Evolutionary conservation across 495 filamentous ascomycete species (phyloP).

Genomic region (Daldinia decipiens): DNA sequence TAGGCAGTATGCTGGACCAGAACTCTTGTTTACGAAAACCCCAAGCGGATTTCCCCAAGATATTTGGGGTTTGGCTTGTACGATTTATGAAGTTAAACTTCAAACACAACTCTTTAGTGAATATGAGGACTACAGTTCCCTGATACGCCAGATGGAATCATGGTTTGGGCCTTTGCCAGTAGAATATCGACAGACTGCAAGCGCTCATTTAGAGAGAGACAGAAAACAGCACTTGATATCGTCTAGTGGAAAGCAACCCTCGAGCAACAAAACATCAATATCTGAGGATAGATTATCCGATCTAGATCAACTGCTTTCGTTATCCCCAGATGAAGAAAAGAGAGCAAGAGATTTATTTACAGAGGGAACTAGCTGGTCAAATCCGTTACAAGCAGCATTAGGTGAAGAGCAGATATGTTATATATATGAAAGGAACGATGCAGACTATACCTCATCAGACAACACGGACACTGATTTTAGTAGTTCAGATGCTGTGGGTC

Average conservation of each 20-base stretch:
- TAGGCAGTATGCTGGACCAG: constrained; percentile 38
- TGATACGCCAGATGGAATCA: constrained; percentile 33
- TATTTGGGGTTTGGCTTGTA: constrained; percentile 45
- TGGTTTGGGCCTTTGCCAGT: constrained; percentile 41
- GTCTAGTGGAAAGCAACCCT: neutral
- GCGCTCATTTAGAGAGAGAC: neutral
- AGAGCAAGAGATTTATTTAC: neutral
- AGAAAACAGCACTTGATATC: neutral
- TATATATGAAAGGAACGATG: neutral
- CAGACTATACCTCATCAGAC: constrained; percentile 18
- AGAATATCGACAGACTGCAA: constrained; percentile 23
- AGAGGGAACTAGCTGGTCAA: neutral
- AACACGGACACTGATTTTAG: neutral
- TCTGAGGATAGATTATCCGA: neutral
- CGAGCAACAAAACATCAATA: neutral
- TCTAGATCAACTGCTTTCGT: neutral
- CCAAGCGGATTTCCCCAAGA: constrained; percentile 32
- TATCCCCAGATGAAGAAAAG: constrained; percentile 20
- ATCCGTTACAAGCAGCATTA: constrained; percentile 17
- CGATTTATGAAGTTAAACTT: constrained; percentile 30
- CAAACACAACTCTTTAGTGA: constrained; percentile 20
- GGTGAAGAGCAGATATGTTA: constrained; percentile 6
- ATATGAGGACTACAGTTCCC: constrained; percentile 10
- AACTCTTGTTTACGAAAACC: constrained; percentile 32
- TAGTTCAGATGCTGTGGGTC: neutral